Percentiles rank a stretch among this genome's conserved stretches.
Conservation (phyloP, 176 grass and related monocot genomes). For the Themeda triandra region DNA sequence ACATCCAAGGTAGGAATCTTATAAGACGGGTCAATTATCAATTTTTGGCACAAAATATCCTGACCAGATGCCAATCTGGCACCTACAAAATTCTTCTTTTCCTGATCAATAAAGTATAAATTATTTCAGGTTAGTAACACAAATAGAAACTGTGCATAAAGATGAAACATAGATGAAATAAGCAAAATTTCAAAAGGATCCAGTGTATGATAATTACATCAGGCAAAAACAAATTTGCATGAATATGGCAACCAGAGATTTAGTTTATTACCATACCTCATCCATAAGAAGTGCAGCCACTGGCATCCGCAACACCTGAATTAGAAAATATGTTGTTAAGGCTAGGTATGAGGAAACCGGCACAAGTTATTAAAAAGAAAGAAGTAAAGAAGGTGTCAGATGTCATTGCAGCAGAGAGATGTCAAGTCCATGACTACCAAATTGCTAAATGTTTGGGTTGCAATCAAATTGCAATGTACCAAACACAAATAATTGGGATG, state of each 20-base stretch:
- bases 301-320: slow-evolving; percentile 89
- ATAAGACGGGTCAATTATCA: slow-evolving; percentile 71
- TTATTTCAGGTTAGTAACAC: background rate
- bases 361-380: background rate
- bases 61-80: slow-evolving; percentile 86
- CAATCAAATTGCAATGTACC: slow-evolving; percentile 10
- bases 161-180: background rate
- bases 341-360: background rate
- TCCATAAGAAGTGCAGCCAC: slow-evolving; percentile 64
- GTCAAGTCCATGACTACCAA: background rate
- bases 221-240: background rate
- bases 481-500: background rate
- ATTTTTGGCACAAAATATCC: slow-evolving; percentile 76
- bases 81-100: slow-evolving; percentile 61
- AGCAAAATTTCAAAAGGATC: background rate
- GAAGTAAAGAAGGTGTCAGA: slow-evolving; percentile 4
- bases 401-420: slow-evolving; percentile 22
- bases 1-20: slow-evolving; percentile 57
- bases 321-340: slow-evolving; percentile 16
- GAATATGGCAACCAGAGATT: background rate
- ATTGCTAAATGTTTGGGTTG: background rate
- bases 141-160: slow-evolving; percentile 1
- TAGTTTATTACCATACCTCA: slow-evolving; percentile 46
- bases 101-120: slow-evolving; percentile 42
- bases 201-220: background rate